Evolutionary conservation across 441 rosid genomes (phyloP).

Genomic region (Corymbia calophylla): DNA sequence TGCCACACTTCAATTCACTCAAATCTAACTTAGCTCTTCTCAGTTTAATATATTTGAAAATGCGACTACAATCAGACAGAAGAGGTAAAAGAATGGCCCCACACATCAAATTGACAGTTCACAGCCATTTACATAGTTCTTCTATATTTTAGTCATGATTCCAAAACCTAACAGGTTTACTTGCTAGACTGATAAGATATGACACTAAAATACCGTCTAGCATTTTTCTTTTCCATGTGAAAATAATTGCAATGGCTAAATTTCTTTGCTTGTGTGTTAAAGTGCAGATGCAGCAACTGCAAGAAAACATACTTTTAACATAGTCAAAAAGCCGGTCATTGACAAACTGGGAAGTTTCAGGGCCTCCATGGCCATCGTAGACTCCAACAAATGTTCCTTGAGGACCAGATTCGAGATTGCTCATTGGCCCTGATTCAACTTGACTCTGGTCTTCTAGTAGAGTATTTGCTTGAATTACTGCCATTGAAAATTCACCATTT

Average conservation of each 20-base stretch:
- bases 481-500: conserved; percentile 88
- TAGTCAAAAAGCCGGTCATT: conserved; percentile 59
- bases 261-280: not conserved
- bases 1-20: not conserved
- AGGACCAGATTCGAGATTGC: conserved; percentile 63
- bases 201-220: not conserved
- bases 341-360: conserved; percentile 74
- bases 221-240: not conserved
- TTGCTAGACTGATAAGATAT: not conserved
- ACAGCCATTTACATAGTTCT: not conserved
- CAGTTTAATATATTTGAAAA: not conserved
- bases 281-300: not conserved
- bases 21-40: not conserved
- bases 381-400: conserved; percentile 90
- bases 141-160: not conserved
- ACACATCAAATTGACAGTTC: not conserved
- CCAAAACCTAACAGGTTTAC: not conserved
- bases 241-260: not conserved
- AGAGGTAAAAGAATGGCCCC: not conserved
- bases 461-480: conserved; percentile 81
- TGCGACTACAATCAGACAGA: not conserved
- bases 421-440: conserved; percentile 84
- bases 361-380: conserved; percentile 98
- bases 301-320: conserved; percentile 47
- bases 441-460: conserved; percentile 80